Percentiles rank a stretch among this genome's conserved stretches.
These are phyloP conservation scores for Didymella keratinophila DNA, from an alignment of 2,329 filamentous ascomycete species.

Conservation along the genomic window DNA sequence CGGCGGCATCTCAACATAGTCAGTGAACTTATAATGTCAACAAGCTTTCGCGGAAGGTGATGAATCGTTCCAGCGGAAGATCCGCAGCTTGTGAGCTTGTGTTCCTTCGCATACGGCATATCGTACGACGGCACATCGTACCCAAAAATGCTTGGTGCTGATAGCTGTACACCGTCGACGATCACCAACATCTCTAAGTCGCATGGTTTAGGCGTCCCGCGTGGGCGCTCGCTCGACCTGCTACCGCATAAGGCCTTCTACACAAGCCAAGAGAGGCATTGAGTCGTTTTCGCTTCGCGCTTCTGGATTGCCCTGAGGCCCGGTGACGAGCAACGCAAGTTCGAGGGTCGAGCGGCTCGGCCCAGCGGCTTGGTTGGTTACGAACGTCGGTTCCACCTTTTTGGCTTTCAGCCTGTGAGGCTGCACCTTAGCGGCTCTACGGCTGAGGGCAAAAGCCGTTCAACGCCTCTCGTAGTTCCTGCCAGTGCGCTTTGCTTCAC, in stretches of 20 bases:
- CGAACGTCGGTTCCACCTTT: background rate
- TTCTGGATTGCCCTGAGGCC: background rate
- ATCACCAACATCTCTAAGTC: background rate
- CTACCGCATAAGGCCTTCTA: background rate
- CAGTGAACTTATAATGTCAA: background rate
- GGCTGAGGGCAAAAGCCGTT: background rate
- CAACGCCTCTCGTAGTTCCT: background rate
- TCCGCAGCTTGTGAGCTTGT: background rate
- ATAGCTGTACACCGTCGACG: background rate
- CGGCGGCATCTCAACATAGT: background rate
- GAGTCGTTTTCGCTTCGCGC: background rate
- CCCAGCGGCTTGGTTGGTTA: background rate
- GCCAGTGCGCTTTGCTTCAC: background rate
- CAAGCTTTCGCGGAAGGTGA: background rate
- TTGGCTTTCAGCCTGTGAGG: background rate
- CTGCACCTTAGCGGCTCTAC: background rate
- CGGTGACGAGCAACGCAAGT: background rate
- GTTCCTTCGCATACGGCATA: background rate
- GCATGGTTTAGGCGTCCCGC: background rate
- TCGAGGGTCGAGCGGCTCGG: conserved; percentile 5
- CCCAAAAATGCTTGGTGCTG: background rate
- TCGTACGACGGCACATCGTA: background rate
- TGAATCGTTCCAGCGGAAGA: background rate
- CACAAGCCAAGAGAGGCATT: background rate
- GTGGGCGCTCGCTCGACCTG: background rate